These are phyloP conservation scores for Chenopodium quinoa DNA, from an alignment of 148 eudicot genomes.

Conservation along the genomic window DNA sequence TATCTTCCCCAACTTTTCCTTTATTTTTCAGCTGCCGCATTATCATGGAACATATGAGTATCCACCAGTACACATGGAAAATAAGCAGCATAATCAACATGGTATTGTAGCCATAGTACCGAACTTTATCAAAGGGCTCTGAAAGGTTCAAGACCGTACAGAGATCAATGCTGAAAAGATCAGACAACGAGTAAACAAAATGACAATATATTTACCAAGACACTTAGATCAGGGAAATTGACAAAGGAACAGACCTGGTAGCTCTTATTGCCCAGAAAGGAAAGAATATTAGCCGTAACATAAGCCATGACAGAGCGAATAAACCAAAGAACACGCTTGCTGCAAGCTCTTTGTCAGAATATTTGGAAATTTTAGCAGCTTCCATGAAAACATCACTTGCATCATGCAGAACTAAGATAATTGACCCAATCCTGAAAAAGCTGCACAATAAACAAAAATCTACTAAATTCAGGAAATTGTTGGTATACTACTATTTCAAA, in stretches of 20 bases:
- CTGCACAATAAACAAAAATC: conserved; percentile 34
- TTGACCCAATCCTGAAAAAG: conserved; percentile 78
- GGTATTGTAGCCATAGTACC: conserved; percentile 81
- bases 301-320: conserved; percentile 91
- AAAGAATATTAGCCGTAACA: conserved; percentile 74
- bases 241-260: conserved; percentile 55
- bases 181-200: conserved; percentile 13
- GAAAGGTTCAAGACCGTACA: conserved; percentile 50
- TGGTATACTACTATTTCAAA: background rate
- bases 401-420: conserved; percentile 89
- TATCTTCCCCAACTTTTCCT: conserved; percentile 97
- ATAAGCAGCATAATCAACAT: conserved; percentile 79
- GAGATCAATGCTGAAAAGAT: conserved; percentile 52
- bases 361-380: conserved; percentile 90
- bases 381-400: conserved; percentile 93
- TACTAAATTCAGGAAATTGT: background rate
- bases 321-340: conserved; percentile 82
- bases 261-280: conserved; percentile 87
- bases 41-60: conserved; percentile 86
- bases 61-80: conserved; percentile 98
- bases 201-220: conserved; percentile 3
- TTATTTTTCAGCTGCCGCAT: conserved; percentile 72
- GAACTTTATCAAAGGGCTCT: conserved; percentile 36
- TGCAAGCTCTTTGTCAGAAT: conserved; percentile 83
- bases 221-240: conserved; percentile 1